Evolutionary conservation across 148 eudicot genomes (phyloP).

Genomic region (Rhododendron williamsianum): DNA sequence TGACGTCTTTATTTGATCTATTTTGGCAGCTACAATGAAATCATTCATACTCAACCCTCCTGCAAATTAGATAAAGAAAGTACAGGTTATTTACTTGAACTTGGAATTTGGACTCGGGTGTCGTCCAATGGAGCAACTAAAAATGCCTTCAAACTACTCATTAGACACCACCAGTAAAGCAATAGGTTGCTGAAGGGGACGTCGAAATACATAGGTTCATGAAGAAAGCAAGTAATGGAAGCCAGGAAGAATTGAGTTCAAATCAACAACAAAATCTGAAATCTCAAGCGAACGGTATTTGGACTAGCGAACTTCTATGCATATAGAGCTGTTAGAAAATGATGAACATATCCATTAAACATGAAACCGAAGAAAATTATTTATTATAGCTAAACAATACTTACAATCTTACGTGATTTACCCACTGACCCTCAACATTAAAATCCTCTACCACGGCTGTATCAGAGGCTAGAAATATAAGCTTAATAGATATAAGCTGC

Average conservation of each 20-base stretch:
- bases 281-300: neutral
- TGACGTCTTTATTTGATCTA: slow-evolving; percentile 69
- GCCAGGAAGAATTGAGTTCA: neutral
- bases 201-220: neutral
- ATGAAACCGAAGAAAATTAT: neutral
- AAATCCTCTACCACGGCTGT: neutral
- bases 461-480: neutral
- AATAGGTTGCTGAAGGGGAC: neutral
- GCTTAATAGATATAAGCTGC: neutral
- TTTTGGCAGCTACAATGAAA: slow-evolving; percentile 89
- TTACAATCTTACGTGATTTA: neutral
- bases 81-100: neutral
- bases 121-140: neutral
- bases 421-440: neutral
- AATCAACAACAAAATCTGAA: neutral
- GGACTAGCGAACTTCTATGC: neutral
- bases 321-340: neutral
- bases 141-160: neutral
- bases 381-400: neutral
- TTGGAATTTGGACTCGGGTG: neutral
- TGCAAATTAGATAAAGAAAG: slow-evolving; percentile 20
- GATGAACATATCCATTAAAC: neutral
- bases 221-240: neutral
- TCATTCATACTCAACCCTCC: slow-evolving; percentile 91
- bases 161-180: neutral